A percentile compares a stretch with the other conserved stretches of the same genome.
Evolutionary conservation across 2,329 filamentous ascomycete genomes (phyloP).

Genomic region (Pestalotiopsis sp.): DNA sequence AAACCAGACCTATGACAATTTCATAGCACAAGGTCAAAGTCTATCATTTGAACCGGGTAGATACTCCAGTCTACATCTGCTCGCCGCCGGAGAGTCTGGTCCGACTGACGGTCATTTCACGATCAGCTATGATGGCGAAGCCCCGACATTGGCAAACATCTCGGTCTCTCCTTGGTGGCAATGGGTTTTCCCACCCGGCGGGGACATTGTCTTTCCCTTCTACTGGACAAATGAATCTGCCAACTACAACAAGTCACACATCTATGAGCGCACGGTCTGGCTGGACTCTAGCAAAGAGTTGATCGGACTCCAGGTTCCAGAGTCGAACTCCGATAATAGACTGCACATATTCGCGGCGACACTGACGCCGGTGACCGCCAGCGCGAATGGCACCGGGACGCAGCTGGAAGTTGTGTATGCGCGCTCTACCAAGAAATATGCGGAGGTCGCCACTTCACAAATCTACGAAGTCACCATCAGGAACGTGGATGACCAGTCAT

Average conservation of each 20-base stretch:
- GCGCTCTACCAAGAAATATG: conserved; percentile 43
- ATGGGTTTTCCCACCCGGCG: conserved; percentile 19
- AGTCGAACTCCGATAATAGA: conserved; percentile 15
- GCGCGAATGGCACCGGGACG: conserved; percentile 19
- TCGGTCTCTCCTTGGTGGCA: conserved; percentile 19
- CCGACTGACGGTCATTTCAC: conserved; percentile 19
- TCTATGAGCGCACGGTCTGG: conserved; percentile 19
- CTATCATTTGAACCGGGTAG: conserved; percentile 15
- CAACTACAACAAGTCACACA: conserved; percentile 20
- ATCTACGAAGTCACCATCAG: conserved; percentile 43
- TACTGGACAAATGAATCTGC: conserved; percentile 17
- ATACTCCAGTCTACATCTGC: conserved; percentile 19
- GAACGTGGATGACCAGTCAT: conserved; percentile 33
- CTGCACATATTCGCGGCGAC: conserved; percentile 46
- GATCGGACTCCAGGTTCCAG: conserved; percentile 16
- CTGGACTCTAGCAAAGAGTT: conserved; percentile 18
- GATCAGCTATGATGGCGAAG: conserved; percentile 17
- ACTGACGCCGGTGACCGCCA: conserved; percentile 20
- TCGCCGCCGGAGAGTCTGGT: conserved; percentile 19
- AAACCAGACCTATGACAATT: conserved; percentile 19
- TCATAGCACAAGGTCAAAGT: conserved; percentile 18
- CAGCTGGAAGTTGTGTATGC: conserved; percentile 38
- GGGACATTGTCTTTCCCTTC: conserved; percentile 21
- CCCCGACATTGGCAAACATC: conserved; percentile 11
- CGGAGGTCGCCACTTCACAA: conserved; percentile 34